Evolutionary conservation across 2,329 filamentous ascomycete species (phyloP).

Genomic region (Arthrobotrys sphaeroides): DNA sequence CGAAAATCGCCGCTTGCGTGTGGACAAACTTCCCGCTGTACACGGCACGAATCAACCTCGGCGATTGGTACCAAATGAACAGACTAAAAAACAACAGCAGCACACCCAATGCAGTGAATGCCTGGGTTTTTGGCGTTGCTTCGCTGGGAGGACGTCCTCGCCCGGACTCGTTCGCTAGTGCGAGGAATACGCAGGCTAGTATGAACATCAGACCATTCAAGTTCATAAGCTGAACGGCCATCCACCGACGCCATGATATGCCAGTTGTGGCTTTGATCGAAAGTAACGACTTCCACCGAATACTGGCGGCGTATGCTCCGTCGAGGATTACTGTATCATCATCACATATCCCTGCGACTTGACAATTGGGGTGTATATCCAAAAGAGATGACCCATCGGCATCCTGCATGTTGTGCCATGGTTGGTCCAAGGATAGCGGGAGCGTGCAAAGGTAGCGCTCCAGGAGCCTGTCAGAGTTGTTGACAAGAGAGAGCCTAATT

Average conservation of each 20-base stretch:
- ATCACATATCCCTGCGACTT: slow-evolving; percentile 60
- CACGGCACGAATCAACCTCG: slow-evolving; percentile 57
- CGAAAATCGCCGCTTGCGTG: slow-evolving; percentile 59
- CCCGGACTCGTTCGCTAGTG: too few relatives aligned
- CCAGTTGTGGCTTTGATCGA: slow-evolving; percentile 17
- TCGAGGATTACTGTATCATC: slow-evolving; percentile 61
- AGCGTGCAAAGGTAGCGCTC: slow-evolving; percentile 57
- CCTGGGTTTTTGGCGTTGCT: too few relatives aligned
- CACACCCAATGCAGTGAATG: not conserved
- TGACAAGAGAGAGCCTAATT: slow-evolving; percentile 59
- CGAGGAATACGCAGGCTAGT: too few relatives aligned
- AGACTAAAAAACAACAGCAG: not conserved
- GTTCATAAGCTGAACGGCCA: not conserved
- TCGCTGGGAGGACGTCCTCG: too few relatives aligned
- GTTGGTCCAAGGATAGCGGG: slow-evolving; percentile 49
- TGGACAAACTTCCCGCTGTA: slow-evolving; percentile 59
- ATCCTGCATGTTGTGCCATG: slow-evolving; percentile 60
- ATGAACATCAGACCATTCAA: not conserved
- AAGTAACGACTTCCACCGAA: slow-evolving; percentile 61
- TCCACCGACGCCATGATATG: not conserved
- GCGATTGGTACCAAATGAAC: slow-evolving; percentile 56
- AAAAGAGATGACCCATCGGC: slow-evolving; percentile 59
- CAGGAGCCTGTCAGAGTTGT: slow-evolving; percentile 60
- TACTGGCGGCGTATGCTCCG: slow-evolving; percentile 59
- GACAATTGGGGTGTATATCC: slow-evolving; percentile 60